These are phyloP conservation scores for Malbranchea cinnamomea DNA, from an alignment of 2,329 filamentous ascomycete genomes.

Conservation along the genomic window DNA sequence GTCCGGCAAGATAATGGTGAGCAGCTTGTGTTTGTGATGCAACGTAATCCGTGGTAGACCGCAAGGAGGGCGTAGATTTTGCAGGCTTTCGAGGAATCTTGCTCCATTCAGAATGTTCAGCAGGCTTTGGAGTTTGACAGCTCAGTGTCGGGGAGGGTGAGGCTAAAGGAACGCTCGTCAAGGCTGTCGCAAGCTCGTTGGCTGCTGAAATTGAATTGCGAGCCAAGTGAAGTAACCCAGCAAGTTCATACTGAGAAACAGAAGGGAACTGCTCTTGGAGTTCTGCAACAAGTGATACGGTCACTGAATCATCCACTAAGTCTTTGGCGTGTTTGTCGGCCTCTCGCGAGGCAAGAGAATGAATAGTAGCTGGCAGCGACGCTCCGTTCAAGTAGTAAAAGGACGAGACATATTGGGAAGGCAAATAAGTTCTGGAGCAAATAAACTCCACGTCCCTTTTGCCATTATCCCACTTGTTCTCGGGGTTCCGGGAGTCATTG, in stretches of 20 bases:
- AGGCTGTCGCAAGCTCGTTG: constrained; percentile 42
- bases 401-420: constrained; percentile 36
- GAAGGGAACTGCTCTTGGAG: constrained; percentile 40
- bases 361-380: constrained; percentile 41
- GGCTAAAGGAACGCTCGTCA: too few species aligned
- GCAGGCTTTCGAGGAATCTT: constrained; percentile 10
- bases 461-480: constrained; percentile 45
- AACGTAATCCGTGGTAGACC: constrained; percentile 15
- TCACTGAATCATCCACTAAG: constrained; percentile 26
- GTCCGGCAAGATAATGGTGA: constrained; percentile 32
- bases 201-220: constrained; percentile 42
- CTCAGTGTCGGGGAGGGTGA: too few species aligned
- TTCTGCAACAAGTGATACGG: constrained; percentile 37
- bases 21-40: constrained; percentile 25
- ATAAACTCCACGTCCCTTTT: constrained; percentile 48
- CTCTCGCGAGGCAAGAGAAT: constrained; percentile 35
- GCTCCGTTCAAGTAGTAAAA: constrained; percentile 44
- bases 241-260: constrained; percentile 33
- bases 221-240: constrained; percentile 41
- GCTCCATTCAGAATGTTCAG: too few species aligned
- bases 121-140: too few species aligned
- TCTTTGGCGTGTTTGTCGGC: constrained; percentile 24
- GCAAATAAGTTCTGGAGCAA: constrained; percentile 32
- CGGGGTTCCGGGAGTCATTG: constrained; percentile 5
- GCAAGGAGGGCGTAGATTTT: constrained; percentile 15